Base-by-base conservation (phyloP, 108 stramenopile genomes). In the Pseudonitzschia pungens region DNA sequence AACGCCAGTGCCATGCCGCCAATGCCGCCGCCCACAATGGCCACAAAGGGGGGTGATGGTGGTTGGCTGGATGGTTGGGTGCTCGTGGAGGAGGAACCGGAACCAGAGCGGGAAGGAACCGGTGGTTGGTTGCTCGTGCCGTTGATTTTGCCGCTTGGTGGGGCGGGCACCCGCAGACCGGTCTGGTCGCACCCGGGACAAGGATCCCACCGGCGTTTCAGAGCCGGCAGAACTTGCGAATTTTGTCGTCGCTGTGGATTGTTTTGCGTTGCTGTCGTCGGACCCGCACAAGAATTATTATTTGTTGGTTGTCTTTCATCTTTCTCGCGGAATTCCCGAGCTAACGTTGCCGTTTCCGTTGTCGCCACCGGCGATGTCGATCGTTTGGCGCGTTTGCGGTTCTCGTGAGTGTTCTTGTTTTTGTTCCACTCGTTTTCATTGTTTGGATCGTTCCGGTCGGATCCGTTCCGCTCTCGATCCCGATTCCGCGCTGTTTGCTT, bases 21-120 rank as follows among this genome's bases (percentile, higher is more conserved):
- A 36, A 96, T 79, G 0, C 96, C 95, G 20, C 88, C 93, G 6
- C 96, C 96, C 0, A 94, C 78, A 65, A 96, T 92, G 0, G 87
- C 89, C 15, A 93, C 83, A 26, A 48, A 41, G 12, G 72, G 73
- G 44, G 21, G 44, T 51, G 21, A 21, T 54, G 22, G 21, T 54
- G 22, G 4, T 2, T 21, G 2, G 21, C 53, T 2, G 21, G 4
- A 21, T 7, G 53, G 7, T 54, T 36, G 36, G 36, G 36, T 5
- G 36, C 4, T 36, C 36, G 4, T 6, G n/a, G n/a, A n/a, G n/a
- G n/a, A n/a, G n/a, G n/a, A n/a, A n/a, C n/a, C n/a, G n/a, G n/a
- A n/a, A n/a, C n/a, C n/a, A n/a, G n/a, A n/a, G n/a, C n/a, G n/a
- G n/a, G n/a, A n/a, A n/a, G n/a, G n/a, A n/a, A n/a, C n/a, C n/a